A percentile compares a stretch with the other conserved stretches of the same genome.
Conservation (phyloP, 148 eudicot genomes). For the Pharnaceum exiguum region DNA sequence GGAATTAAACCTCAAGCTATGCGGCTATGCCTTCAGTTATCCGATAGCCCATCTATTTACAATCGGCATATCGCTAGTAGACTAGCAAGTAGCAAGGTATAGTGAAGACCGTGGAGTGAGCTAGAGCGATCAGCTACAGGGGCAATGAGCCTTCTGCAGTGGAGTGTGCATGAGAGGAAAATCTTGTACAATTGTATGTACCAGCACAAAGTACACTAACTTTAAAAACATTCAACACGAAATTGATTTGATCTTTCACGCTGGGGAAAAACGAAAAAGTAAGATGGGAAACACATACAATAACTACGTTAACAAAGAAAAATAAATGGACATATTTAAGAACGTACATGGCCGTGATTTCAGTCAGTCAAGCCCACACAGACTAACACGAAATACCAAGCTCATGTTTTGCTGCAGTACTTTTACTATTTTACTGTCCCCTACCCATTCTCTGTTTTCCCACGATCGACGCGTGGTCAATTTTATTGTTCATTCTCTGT, state of each 20-base stretch:
- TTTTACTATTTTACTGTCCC: conserved; percentile 9
- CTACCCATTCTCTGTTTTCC: not conserved
- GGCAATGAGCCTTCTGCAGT: too few relatives aligned
- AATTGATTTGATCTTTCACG: not conserved
- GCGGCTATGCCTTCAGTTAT: too few relatives aligned
- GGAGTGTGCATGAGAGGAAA: not conserved
- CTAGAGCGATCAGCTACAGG: too few relatives aligned
- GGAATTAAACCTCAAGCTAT: too few relatives aligned
- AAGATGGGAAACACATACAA: not conserved
- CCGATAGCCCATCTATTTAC: too few relatives aligned
- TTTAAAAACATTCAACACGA: not conserved
- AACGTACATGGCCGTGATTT: too few relatives aligned
- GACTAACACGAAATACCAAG: conserved; percentile 19
- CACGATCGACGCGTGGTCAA: conserved; percentile 11
- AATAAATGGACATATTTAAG: too few relatives aligned
- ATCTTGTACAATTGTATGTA: too few relatives aligned
- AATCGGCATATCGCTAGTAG: too few relatives aligned
- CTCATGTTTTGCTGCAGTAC: not conserved
- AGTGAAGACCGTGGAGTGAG: too few relatives aligned
- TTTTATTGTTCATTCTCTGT: not conserved
- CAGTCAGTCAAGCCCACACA: conserved; percentile 15
- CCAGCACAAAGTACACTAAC: not conserved
- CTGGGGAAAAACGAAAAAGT: not conserved
- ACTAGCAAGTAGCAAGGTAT: too few relatives aligned
- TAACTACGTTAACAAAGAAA: too few relatives aligned